These are phyloP conservation scores for Friedmanniomyces simplex DNA, from an alignment of 495 filamentous ascomycete species.

Conservation along the genomic window DNA sequence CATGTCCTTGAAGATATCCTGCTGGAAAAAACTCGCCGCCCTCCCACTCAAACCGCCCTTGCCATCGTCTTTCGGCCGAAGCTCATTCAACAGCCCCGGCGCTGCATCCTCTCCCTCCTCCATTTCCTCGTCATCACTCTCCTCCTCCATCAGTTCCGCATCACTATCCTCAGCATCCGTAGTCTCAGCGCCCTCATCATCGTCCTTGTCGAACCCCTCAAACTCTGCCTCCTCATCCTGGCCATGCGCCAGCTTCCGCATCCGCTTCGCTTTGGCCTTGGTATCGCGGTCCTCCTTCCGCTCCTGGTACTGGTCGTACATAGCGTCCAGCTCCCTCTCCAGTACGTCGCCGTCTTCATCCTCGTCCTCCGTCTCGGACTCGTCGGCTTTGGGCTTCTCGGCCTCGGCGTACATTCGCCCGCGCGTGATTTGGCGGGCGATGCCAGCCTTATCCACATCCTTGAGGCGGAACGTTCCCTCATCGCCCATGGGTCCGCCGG, in stretches of 20 bases:
- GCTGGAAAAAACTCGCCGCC: slow-evolving; percentile 82
- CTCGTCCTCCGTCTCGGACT: slow-evolving; percentile 50
- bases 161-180: slow-evolving; percentile 26
- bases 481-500: slow-evolving; percentile 62
- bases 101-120: background rate
- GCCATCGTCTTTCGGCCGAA: slow-evolving; percentile 39
- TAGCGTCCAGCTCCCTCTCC: slow-evolving; percentile 69
- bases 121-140: slow-evolving; percentile 15
- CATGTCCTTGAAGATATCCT: slow-evolving; percentile 86
- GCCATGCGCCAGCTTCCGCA: slow-evolving; percentile 63
- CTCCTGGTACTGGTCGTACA: slow-evolving; percentile 82
- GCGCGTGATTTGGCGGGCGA: slow-evolving; percentile 57
- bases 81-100: slow-evolving; percentile 37
- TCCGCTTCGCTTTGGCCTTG: slow-evolving; percentile 81
- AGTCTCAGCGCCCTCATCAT: slow-evolving; percentile 20
- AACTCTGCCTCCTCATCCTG: slow-evolving; percentile 81
- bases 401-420: slow-evolving; percentile 58
- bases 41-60: slow-evolving; percentile 60
- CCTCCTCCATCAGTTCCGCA: slow-evolving; percentile 30
- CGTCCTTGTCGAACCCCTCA: slow-evolving; percentile 67
- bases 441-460: slow-evolving; percentile 61
- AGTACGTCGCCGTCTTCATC: slow-evolving; percentile 74
- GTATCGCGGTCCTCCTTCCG: slow-evolving; percentile 66
- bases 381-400: slow-evolving; percentile 35
- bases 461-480: slow-evolving; percentile 78